Conservation (phyloP, 1,284 basidiomycete genomes). For the Ganoderma meredithae region DNA sequence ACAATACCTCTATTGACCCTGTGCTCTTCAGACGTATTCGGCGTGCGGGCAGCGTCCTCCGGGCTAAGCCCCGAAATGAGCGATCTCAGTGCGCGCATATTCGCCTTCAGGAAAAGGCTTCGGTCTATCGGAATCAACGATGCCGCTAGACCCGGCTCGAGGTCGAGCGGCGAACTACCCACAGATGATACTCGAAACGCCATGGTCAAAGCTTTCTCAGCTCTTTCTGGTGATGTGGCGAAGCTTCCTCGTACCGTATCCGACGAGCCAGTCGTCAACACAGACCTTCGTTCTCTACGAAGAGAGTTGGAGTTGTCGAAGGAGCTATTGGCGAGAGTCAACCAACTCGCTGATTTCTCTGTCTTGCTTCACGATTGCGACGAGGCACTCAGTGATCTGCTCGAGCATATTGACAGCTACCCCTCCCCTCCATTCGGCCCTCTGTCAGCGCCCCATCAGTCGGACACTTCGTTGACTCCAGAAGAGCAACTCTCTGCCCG, state of each 20-base stretch:
- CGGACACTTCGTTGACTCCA: slow-evolving; percentile 51
- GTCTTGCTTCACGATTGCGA: slow-evolving; percentile 65
- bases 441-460: slow-evolving; percentile 57
- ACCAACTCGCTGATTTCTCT: slow-evolving; percentile 59
- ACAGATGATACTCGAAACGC: slow-evolving; percentile 51
- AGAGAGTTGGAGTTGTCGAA: slow-evolving; percentile 62
- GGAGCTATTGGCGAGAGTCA: slow-evolving; percentile 57
- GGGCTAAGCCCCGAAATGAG: slow-evolving; percentile 35
- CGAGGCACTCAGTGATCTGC: slow-evolving; percentile 76
- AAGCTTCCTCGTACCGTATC: slow-evolving; percentile 52
- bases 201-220: slow-evolving; percentile 55
- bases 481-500: slow-evolving; percentile 71
- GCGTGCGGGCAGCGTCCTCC: slow-evolving; percentile 46
- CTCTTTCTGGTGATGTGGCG: slow-evolving; percentile 53
- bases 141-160: slow-evolving; percentile 51
- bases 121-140: slow-evolving; percentile 67
- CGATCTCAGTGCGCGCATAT: slow-evolving; percentile 41
- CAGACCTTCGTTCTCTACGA: slow-evolving; percentile 67
- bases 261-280: slow-evolving; percentile 51
- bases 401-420: slow-evolving; percentile 84
- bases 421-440: slow-evolving; percentile 62
- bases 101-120: slow-evolving; percentile 60
- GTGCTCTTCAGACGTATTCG: slow-evolving; percentile 61
- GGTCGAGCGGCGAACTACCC: slow-evolving; percentile 60
- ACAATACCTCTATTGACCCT: slow-evolving; percentile 6